Percentiles rank a stretch among this genome's conserved stretches.
phyloP scores from a whole-genome alignment of 495 filamentous ascomycete species.

The Penicillium samsonianum region DNA sequence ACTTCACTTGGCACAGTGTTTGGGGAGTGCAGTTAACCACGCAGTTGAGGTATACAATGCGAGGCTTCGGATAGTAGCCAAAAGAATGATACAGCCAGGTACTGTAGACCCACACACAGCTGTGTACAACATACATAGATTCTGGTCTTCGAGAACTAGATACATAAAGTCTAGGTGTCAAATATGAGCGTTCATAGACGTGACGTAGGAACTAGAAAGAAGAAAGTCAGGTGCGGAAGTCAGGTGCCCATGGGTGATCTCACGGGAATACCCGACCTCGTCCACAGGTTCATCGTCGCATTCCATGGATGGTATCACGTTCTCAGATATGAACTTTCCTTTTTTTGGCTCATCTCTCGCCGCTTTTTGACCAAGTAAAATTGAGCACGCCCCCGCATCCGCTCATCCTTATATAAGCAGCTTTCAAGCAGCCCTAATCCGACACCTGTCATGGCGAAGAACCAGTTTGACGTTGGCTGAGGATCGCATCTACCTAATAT shows the following conservation, averaged over 20 bases:
- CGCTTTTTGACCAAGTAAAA: not conserved
- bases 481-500: too few relatives aligned
- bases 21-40: not conserved
- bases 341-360: not conserved
- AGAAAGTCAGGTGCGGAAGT: not conserved
- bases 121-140: not conserved
- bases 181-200: not conserved
- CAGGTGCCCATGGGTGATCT: slow-evolving; percentile 12
- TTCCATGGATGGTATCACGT: not conserved
- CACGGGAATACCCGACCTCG: slow-evolving; percentile 11
- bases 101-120: not conserved
- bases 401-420: too few relatives aligned
- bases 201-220: not conserved
- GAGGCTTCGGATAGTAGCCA: too few relatives aligned
- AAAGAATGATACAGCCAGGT: not conserved
- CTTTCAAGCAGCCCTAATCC: too few relatives aligned
- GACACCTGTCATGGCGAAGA: too few relatives aligned
- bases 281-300: slow-evolving; percentile 3
- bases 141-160: not conserved
- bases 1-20: not conserved
- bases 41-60: too few relatives aligned
- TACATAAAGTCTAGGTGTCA: not conserved
- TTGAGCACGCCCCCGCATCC: too few relatives aligned
- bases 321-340: not conserved
- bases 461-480: not conserved